These are phyloP conservation scores for Trametes gibbosa DNA, from an alignment of 768 basidiomycete species.

Conservation along the genomic window DNA sequence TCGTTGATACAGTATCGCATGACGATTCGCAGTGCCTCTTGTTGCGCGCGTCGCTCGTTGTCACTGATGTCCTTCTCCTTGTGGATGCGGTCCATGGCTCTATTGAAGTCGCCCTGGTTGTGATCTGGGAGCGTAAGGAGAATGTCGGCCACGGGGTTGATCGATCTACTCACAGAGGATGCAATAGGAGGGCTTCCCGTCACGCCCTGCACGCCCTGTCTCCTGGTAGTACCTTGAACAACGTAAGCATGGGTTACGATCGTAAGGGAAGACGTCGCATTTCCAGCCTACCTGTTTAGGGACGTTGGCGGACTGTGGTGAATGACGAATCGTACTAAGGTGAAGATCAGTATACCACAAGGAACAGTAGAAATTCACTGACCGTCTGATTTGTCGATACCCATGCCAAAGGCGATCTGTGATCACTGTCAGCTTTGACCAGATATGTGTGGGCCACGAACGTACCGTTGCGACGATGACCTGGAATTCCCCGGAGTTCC, in stretches of 20 bases:
- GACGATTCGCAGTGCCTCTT: conserved; percentile 63
- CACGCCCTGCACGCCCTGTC: conserved; percentile 94
- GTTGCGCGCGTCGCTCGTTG: conserved; percentile 56
- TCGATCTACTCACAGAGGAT: conserved; percentile 66
- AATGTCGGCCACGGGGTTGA: neutral
- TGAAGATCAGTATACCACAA: neutral
- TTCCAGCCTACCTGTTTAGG: conserved; percentile 70
- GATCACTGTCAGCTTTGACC: neutral
- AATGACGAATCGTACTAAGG: conserved; percentile 84
- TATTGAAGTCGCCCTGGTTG: conserved; percentile 53
- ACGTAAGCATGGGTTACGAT: neutral
- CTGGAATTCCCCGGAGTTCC: conserved; percentile 68
- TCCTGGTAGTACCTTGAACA: conserved; percentile 81
- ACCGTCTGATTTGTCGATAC: conserved; percentile 87
- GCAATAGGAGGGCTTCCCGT: conserved; percentile 81
- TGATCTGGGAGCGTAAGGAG: conserved; percentile 51
- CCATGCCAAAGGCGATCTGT: conserved; percentile 97
- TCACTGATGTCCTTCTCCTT: conserved; percentile 41
- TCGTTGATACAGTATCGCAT: conserved; percentile 78
- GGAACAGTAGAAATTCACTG: conserved; percentile 12
- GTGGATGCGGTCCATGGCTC: conserved; percentile 58
- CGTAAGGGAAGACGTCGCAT: neutral
- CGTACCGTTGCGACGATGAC: conserved; percentile 92
- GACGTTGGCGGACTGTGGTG: conserved; percentile 81
- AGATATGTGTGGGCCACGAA: too few relatives aligned